Conservation (phyloP, 176 grass and related monocot genomes). For the Hsuehochloa calcarea region DNA sequence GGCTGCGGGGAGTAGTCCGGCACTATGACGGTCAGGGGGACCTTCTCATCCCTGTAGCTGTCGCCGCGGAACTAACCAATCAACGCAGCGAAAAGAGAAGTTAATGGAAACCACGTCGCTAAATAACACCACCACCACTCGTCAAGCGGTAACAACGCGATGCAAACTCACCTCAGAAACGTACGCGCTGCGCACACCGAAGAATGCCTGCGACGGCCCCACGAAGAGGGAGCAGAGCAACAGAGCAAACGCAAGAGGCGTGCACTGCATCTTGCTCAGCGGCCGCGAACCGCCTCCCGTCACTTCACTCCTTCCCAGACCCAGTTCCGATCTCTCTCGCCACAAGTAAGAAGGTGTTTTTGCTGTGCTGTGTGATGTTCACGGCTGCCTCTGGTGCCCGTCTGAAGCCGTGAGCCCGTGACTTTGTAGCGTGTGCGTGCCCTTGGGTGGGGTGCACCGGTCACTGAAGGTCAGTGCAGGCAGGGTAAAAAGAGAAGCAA, state of each 20-base stretch:
- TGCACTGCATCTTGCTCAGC: not conserved
- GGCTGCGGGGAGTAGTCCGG: slow-evolving; percentile 43
- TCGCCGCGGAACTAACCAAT: not conserved
- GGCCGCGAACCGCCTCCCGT: not conserved
- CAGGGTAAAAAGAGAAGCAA: not conserved
- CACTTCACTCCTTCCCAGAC: not conserved
- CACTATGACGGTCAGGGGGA: slow-evolving; percentile 40
- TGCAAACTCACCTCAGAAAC: not conserved
- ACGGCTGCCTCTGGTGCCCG: not conserved
- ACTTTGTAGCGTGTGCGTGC: not conserved
- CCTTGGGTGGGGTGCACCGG: not conserved
- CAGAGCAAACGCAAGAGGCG: not conserved
- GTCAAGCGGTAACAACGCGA: not conserved
- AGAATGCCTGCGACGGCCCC: slow-evolving; percentile 29
- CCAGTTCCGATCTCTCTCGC: not conserved
- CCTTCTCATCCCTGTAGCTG: slow-evolving; percentile 46
- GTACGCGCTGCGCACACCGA: slow-evolving; percentile 8
- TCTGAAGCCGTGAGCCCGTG: not conserved
- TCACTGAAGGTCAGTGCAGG: not conserved
- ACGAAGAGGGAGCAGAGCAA: slow-evolving; percentile 41
- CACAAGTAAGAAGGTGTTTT: not conserved
- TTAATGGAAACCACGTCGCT: not conserved
- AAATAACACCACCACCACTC: not conserved
- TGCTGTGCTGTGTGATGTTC: not conserved
- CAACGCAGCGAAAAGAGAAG: not conserved